A percentile compares a stretch with the other conserved stretches of the same genome.
These are phyloP conservation scores for Alternaria tenuissima DNA, from an alignment of 2,329 filamentous ascomycete genomes.

Conservation along the genomic window DNA sequence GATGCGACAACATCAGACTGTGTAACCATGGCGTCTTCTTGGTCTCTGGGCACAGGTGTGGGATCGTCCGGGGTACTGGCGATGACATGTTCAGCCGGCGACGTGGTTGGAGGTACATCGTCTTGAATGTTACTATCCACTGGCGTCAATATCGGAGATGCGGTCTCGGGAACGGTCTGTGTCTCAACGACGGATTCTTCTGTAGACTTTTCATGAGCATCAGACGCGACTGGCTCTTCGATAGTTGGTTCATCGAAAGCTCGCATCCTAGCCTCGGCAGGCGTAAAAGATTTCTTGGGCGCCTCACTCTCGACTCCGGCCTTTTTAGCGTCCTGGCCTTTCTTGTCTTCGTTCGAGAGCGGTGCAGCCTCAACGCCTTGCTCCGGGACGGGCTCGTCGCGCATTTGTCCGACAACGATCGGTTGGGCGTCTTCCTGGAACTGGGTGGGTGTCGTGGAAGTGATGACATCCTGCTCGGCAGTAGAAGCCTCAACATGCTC, in stretches of 20 bases:
- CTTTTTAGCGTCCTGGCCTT: slow-evolving; percentile 19
- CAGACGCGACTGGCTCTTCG: background rate
- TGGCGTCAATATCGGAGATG: slow-evolving; percentile 9
- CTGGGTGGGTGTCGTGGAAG: background rate
- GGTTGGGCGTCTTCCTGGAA: background rate
- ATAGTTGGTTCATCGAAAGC: background rate
- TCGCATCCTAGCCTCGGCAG: slow-evolving; percentile 12
- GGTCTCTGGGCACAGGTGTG: background rate
- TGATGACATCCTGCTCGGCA: background rate
- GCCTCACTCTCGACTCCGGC: slow-evolving; percentile 18
- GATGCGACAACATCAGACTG: background rate
- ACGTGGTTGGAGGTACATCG: background rate
- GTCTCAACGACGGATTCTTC: slow-evolving; percentile 7
- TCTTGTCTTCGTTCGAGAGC: slow-evolving; percentile 29
- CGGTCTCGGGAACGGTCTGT: background rate
- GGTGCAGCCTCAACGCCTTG: slow-evolving; percentile 7
- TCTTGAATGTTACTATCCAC: slow-evolving; percentile 7
- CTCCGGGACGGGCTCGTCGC: background rate
- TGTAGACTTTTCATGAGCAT: background rate
- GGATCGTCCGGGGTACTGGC: background rate
- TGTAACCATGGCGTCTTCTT: background rate
- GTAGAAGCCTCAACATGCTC: background rate
- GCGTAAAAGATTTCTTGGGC: background rate
- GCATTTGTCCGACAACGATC: background rate
- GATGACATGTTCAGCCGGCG: background rate